Base-by-base conservation (phyloP, 1,139 yeast species). In the Yarrowia galli region DNA sequence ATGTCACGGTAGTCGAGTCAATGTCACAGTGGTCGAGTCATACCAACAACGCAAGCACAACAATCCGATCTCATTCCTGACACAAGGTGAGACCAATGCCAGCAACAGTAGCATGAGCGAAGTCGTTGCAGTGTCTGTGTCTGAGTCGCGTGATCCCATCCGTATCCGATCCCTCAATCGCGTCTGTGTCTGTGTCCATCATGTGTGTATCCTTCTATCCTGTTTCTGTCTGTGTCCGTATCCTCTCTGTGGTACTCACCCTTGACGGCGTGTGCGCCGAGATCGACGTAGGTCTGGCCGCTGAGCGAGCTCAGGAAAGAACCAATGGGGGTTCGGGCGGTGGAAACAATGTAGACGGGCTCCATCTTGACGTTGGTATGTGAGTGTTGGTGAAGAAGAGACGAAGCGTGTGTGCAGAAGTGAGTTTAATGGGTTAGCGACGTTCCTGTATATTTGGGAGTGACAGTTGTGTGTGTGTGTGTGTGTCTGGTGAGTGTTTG, bases 311-410 rank as follows among this genome's bases (percentile, higher is more conserved):
- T 98, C 79, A 91, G 95, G 82, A 95, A 90, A 25, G 97, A 88
- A 58, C 98, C 98, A 74, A 93, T 86, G 74, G 99, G 99, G 28
- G 99, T 95, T 84, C 99, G 90, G 67, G 97, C 87, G 63, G 92
- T 84, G 45, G 97, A 82, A 69, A 92, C 98, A 77, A 95, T 92
- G 80, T 92, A 95, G 51, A 92, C 99, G 73, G 87, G 71, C 53
- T 49, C 61, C 46, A 46, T 35, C 10, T 42, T 49, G 60, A 28
- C 32, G 32, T 28, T 7, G 32, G 32, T 28, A 28, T 36, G 60
- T 46, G 53, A 13, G 45, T 53, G 60, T 53, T 9, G 58, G 36
- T 8, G 56, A 53, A 53, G 58, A 51, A 35, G 42, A 36, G 43
- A 35, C 18, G 32, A 28, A 28, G 32, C 32, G 54, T 3, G 35